Conservation (phyloP, 2,329 filamentous ascomycete species). For the Exserohilum rostratum region DNA sequence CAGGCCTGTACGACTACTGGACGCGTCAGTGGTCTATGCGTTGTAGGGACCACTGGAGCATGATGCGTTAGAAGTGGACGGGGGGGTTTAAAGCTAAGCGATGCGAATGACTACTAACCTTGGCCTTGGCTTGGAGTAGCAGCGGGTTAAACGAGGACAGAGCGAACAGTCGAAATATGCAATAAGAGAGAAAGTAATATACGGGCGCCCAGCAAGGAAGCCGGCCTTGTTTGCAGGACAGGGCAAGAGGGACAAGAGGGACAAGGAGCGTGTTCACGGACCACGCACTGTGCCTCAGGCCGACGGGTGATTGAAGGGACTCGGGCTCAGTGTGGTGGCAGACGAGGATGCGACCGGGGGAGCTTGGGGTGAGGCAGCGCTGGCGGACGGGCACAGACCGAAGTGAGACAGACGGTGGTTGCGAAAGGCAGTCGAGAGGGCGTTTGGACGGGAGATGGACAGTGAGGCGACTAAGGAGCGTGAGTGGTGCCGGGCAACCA, state of each 20-base stretch:
- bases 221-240: conserved; percentile 31
- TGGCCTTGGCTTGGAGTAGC: conserved; percentile 5
- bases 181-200: conserved; percentile 36
- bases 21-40: conserved; percentile 9
- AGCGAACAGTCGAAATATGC: conserved; percentile 26
- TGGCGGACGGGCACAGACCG: conserved; percentile 27
- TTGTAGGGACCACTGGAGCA: conserved; percentile 25
- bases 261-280: conserved; percentile 30
- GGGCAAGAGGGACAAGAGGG: conserved; percentile 32
- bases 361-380: conserved; percentile 15
- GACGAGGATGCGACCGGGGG: conserved; percentile 35
- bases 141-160: conserved; percentile 13
- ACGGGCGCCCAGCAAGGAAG: conserved; percentile 40
- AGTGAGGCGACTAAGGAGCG: conserved; percentile 7
- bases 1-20: conserved; percentile 8
- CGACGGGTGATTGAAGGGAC: conserved; percentile 31
- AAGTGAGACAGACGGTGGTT: conserved; percentile 15
- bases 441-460: not conserved
- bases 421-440: conserved; percentile 5
- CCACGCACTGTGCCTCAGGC: conserved; percentile 28
- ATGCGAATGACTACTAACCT: conserved; percentile 14
- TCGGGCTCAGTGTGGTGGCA: conserved; percentile 29
- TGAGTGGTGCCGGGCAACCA: conserved; percentile 14
- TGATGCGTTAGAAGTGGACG: conserved; percentile 15
- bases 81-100: conserved; percentile 12